Evolutionary conservation across 208 protist genomes (phyloP), one percentile per base, ranked within the genome.

Genomic region (Angomonas deanei): DNA sequence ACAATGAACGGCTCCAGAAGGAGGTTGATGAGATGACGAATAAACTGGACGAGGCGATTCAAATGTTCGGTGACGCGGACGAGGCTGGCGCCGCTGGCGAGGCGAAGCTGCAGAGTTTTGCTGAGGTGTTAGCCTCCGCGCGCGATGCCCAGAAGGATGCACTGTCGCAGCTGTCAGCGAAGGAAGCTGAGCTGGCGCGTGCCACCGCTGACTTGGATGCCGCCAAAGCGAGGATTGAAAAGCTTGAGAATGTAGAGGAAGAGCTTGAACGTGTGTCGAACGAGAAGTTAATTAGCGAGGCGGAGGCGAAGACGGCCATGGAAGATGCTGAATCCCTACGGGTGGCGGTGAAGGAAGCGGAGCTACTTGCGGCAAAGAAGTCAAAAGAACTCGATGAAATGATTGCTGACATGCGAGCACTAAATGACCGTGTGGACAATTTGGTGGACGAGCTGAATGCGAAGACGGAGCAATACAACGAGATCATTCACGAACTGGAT

Each of bases 401-500:
- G 66, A 62, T 75, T 15, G 54, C 64, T 4, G 72, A 86, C 13
- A 57, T 84, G 15, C 72, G 77, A 24, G 50, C 50, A 0, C 46
- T 91, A 26, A 80, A 83, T 49, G 56, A 26, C 30, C 74, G 69
- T 17, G 72, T 74, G 24, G 68, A 79, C 15, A 76, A 80, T 24
- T 68, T 91, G 0, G 38, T 91, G 1, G 68, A 71, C 24, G 84
- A 91, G 56, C 70, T 91, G 17, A 21, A 61, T 47, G 72, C 68
- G n/a, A 84, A 86, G 70, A 79, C 76, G 8, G 73, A 74, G 10
- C 68, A 84, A 55, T 78, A 86, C 64, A 74, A 75, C 49, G 69
- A 86, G 31, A 72, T 87, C 1, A 84, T 91, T 54, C 68, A 76
- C 4, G 78, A 91, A 19, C 66, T 91, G 2, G 78, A 91, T 28